phyloP scores from a whole-genome alignment of 768 basidiomycete species.

The Candolleomyces eurysporus region DNA sequence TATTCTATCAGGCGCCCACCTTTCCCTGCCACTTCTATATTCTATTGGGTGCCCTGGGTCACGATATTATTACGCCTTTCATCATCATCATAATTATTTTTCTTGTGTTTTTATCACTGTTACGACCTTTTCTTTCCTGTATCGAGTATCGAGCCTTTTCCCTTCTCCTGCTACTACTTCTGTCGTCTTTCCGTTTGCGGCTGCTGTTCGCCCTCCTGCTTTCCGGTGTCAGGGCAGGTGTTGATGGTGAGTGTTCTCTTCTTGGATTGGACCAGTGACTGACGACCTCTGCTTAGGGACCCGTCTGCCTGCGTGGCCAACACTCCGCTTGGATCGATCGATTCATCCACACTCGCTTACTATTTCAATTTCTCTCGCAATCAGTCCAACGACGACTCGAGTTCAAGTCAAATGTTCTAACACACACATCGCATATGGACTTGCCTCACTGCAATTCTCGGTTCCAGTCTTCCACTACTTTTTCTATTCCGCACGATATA shows the following conservation, averaged over 20 bases:
- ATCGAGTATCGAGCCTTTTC: not conserved
- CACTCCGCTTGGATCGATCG: no score
- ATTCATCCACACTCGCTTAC: no score
- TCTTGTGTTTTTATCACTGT: no score
- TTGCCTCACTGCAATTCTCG: not conserved
- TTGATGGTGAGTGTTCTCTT: not conserved
- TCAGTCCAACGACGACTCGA: not conserved
- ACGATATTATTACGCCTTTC: conserved; percentile 1
- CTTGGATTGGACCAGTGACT: no score
- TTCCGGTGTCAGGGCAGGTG: not conserved
- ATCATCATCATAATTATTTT: no score
- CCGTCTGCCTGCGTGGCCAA: no score
- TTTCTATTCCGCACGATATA: not conserved
- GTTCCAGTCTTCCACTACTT: not conserved
- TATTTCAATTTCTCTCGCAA: not conserved
- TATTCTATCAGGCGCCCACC: conserved; percentile 1
- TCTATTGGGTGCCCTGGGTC: not conserved
- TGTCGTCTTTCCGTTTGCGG: not conserved
- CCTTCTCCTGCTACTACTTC: not conserved
- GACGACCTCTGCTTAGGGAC: no score
- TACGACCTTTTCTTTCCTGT: not conserved
- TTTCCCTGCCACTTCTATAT: not conserved
- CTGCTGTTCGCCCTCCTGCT: not conserved
- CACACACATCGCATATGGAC: not conserved
- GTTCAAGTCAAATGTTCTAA: not conserved